Evolutionary conservation across 2,329 filamentous ascomycete species (phyloP), one percentile per base, ranked within the genome.

Genomic region (Clonostachys sp.): DNA sequence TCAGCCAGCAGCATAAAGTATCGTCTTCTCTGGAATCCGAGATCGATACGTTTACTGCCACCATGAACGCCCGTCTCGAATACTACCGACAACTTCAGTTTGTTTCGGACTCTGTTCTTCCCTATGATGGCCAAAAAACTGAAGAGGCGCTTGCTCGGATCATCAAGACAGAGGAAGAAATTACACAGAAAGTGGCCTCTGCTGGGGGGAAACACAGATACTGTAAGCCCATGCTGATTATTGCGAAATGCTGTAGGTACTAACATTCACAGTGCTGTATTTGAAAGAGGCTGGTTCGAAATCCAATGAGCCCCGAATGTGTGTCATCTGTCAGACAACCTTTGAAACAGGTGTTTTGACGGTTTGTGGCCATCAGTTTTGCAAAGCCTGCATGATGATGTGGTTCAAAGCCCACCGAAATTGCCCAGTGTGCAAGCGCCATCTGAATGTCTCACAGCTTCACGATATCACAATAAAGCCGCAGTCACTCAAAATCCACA

Each of bases 1-100:
- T 78, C 39, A 68, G 53, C 5, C 64, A 74, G 41, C 81, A 85
- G 55, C 71, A 54, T 34, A 83, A 83, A 57, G 71, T 66, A 1
- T 58, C 62, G 1, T 50, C 59, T 3, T 64, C 64, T 6, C 62
- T 86, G 12, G 83, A 89, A 51, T 80, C 80, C 50, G 91, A 96
- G 62, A 70, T 90, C 6, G 85, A 92, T 42, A 70, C 83, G 30
- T 94, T 95, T 61, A 86, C 83, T 30, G 74, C 76, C 14, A 82
- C 86, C 0, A 91, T 95, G 82, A 97, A 97, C 58, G 76, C 83
- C 36, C 84, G 94, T 13, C 69, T 96, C 1, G 90, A 94, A 48
- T 97, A 91, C 61, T 97, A 97, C 61, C 83, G 86, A 6, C 91
- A 96, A 59, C 75, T 97, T 12, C 94, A 97, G 61, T 80, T 82